phyloP scores from a whole-genome alignment of 495 filamentous ascomycete species.

The Aspergillus kassunensis region DNA sequence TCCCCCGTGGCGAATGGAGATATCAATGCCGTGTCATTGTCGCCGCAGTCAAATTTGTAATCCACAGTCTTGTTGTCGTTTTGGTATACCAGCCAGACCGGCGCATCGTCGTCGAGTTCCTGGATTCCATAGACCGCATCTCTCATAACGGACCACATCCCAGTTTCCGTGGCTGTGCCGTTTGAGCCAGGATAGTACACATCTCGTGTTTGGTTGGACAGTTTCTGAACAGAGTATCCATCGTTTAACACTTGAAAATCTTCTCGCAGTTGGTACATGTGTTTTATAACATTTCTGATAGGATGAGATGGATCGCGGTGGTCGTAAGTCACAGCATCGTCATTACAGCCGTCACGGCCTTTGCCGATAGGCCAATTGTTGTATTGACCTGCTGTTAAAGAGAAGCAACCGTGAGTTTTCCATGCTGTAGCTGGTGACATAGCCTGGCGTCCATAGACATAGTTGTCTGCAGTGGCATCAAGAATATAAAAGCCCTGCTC shows the following conservation, averaged over 20 bases:
- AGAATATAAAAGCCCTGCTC: constrained; percentile 67
- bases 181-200: constrained; percentile 52
- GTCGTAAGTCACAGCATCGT: constrained; percentile 55
- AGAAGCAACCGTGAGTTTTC: constrained; percentile 67
- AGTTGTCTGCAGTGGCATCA: constrained; percentile 64
- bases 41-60: constrained; percentile 59
- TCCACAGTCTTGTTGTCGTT: constrained; percentile 55
- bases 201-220: constrained; percentile 56
- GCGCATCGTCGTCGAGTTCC: constrained; percentile 51
- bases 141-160: constrained; percentile 64
- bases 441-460: constrained; percentile 65
- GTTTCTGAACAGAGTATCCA: constrained; percentile 55
- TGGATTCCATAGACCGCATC: constrained; percentile 48
- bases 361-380: constrained; percentile 55
- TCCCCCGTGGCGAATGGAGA: constrained; percentile 54
- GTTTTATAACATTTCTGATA: constrained; percentile 61
- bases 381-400: constrained; percentile 52
- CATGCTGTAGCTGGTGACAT: constrained; percentile 66
- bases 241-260: constrained; percentile 60
- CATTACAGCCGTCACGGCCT: constrained; percentile 55
- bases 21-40: constrained; percentile 46
- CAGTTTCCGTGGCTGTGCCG: constrained; percentile 55
- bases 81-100: constrained; percentile 65
- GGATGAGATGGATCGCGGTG: constrained; percentile 68
- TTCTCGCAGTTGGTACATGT: constrained; percentile 61